Percentiles rank a stretch among this genome's conserved stretches.
These are phyloP conservation scores for Pseudogymnoascus sp. DNA, from an alignment of 2,329 filamentous ascomycete species.

Conservation along the genomic window DNA sequence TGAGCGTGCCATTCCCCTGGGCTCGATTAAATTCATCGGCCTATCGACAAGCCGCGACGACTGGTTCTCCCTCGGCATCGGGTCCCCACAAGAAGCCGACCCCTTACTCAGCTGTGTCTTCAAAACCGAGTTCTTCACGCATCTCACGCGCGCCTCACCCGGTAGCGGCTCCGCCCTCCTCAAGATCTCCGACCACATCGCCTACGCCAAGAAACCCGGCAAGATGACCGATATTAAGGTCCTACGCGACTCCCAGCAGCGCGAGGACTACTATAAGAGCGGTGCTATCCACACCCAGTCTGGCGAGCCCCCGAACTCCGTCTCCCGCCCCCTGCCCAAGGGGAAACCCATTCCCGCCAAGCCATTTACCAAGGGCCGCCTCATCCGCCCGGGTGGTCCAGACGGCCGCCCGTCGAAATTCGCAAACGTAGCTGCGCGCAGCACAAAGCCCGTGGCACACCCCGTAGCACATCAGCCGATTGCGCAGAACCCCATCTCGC, in stretches of 20 bases:
- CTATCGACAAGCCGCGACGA: constrained; percentile 80
- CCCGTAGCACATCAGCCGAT: constrained; percentile 10
- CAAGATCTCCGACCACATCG: constrained; percentile 75
- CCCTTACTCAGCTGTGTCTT: constrained; percentile 89
- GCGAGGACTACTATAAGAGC: constrained; percentile 88
- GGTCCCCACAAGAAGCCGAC: constrained; percentile 86
- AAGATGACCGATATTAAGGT: constrained; percentile 87
- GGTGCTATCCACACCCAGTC: constrained; percentile 77
- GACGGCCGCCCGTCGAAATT: constrained; percentile 71
- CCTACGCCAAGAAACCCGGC: constrained; percentile 96
- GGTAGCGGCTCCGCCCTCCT: constrained; percentile 63
- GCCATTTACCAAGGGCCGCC: constrained; percentile 86
- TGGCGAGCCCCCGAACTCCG: constrained; percentile 76
- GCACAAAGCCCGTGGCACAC: constrained; percentile 27
- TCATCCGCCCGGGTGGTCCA: constrained; percentile 86
- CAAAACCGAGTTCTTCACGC: constrained; percentile 96
- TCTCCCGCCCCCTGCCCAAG: constrained; percentile 78
- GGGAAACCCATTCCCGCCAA: constrained; percentile 79
- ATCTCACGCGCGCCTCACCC: constrained; percentile 73
- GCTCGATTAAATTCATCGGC: constrained; percentile 82
- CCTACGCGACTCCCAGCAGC: constrained; percentile 72
- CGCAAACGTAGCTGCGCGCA: constrained; percentile 37
- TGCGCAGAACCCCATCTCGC: constrained; percentile 1
- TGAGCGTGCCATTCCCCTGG: constrained; percentile 75
- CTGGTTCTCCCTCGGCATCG: constrained; percentile 90